These are phyloP conservation scores for Rhipidocladum racemiflorum DNA, from an alignment of 176 grass and related monocot species.

Conservation along the genomic window DNA sequence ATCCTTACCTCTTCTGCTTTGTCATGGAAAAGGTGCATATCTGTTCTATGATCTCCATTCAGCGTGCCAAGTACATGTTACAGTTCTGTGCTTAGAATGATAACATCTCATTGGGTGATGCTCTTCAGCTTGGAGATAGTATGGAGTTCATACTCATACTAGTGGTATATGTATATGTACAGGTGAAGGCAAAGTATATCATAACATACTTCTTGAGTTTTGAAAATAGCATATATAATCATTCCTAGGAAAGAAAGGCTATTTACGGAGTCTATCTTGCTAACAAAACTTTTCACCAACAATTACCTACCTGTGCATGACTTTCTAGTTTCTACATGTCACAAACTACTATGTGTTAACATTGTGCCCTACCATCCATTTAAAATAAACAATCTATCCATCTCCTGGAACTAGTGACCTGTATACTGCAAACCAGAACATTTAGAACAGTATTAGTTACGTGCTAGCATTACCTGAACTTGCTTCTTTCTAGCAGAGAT, in stretches of 20 bases:
- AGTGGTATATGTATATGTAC: background rate
- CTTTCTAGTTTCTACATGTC: background rate
- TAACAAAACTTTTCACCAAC: background rate
- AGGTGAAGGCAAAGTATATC: background rate
- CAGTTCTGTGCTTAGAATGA: slow-evolving; percentile 9
- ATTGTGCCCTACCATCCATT: background rate
- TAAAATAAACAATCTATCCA: background rate
- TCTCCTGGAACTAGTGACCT: background rate
- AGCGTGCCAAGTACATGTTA: background rate
- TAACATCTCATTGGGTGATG: background rate
- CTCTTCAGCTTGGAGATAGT: background rate
- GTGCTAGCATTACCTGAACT: background rate
- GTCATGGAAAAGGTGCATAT: slow-evolving; percentile 88
- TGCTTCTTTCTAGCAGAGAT: background rate
- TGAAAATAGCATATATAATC: background rate
- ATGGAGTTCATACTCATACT: background rate
- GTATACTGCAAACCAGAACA: background rate
- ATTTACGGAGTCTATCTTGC: background rate
- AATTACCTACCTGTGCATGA: background rate
- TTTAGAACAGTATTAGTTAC: background rate
- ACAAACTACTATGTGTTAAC: background rate
- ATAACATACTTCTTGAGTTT: background rate
- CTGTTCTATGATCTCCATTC: background rate
- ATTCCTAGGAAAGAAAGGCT: background rate
- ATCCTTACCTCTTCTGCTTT: slow-evolving; percentile 85